Conservation (phyloP, 768 basidiomycete species). For the Trametes meyenii region DNA sequence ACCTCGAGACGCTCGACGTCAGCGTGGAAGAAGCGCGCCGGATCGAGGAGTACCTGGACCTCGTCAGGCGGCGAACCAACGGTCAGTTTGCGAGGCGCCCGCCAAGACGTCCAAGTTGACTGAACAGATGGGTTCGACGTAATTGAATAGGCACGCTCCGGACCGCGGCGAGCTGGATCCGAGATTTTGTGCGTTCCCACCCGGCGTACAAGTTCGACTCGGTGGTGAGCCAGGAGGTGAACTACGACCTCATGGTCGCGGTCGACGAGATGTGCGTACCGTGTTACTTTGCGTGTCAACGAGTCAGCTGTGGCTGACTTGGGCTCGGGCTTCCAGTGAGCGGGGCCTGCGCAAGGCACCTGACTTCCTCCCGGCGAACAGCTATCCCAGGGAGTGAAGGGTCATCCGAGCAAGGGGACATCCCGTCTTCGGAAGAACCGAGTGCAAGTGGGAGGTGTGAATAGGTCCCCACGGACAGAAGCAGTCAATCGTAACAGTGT, state of each 20-base stretch:
- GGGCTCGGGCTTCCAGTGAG: conserved; percentile 48
- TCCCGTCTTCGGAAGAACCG: too few relatives aligned
- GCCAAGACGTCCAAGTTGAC: neutral
- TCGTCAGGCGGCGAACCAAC: conserved; percentile 77
- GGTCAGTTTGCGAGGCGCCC: conserved; percentile 50
- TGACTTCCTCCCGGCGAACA: conserved; percentile 55
- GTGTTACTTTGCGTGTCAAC: neutral
- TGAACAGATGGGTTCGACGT: neutral
- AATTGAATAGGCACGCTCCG: conserved; percentile 61
- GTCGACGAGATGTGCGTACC: conserved; percentile 86
- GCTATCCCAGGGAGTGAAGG: neutral
- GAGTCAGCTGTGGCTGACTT: neutral
- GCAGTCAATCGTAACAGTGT: conserved; percentile 8
- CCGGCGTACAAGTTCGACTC: conserved; percentile 93
- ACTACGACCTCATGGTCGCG: conserved; percentile 89
- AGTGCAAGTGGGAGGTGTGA: too few relatives aligned
- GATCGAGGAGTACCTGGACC: conserved; percentile 77
- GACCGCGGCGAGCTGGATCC: conserved; percentile 93
- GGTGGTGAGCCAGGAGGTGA: conserved; percentile 88
- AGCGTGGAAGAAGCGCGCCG: conserved; percentile 57
- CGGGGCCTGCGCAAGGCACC: conserved; percentile 64
- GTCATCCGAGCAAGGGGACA: too few relatives aligned
- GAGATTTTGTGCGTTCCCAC: conserved; percentile 88
- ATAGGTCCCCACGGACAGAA: neutral
- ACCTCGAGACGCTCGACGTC: conserved; percentile 85